These are phyloP conservation scores for Wickerhamomyces ciferrii DNA, from an alignment of 805 yeast species.

Conservation along the genomic window DNA sequence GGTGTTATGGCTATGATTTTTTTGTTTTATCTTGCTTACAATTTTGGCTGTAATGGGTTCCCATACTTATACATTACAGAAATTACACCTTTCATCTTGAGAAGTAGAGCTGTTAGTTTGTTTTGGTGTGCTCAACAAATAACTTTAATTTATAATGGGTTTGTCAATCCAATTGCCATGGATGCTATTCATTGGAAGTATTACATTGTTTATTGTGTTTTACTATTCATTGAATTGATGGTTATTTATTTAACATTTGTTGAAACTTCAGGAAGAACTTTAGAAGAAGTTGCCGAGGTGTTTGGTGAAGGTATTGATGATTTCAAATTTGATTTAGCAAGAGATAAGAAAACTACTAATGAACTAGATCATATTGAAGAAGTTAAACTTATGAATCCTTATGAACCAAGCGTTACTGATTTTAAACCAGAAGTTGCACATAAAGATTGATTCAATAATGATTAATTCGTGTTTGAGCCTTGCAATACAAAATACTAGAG, in stretches of 20 bases:
- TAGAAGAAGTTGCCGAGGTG: conserved; percentile 26
- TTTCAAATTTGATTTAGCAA: neutral
- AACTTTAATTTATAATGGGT: conserved; percentile 25
- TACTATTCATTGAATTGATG: no score
- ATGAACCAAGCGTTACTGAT: neutral
- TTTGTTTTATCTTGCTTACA: conserved; percentile 35
- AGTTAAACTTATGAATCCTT: neutral
- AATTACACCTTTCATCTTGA: conserved; percentile 25
- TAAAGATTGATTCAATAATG: neutral
- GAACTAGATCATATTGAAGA: neutral
- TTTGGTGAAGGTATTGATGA: conserved; percentile 10
- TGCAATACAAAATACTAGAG: no score
- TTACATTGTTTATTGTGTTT: conserved; percentile 25
- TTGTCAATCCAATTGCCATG: conserved; percentile 32
- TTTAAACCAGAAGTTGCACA: neutral
- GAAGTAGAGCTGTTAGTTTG: conserved; percentile 21
- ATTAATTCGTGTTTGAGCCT: no score
- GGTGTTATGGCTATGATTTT: conserved; percentile 49
- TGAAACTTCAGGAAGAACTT: conserved; percentile 26
- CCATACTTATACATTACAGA: conserved; percentile 42
- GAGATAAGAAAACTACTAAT: neutral
- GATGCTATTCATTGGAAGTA: conserved; percentile 29
- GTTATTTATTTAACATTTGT: conserved; percentile 23
- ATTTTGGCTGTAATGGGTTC: conserved; percentile 38
- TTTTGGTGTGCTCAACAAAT: conserved; percentile 12